phyloP scores from a whole-genome alignment of 768 basidiomycete species.

The Tylopilus felleus region DNA sequence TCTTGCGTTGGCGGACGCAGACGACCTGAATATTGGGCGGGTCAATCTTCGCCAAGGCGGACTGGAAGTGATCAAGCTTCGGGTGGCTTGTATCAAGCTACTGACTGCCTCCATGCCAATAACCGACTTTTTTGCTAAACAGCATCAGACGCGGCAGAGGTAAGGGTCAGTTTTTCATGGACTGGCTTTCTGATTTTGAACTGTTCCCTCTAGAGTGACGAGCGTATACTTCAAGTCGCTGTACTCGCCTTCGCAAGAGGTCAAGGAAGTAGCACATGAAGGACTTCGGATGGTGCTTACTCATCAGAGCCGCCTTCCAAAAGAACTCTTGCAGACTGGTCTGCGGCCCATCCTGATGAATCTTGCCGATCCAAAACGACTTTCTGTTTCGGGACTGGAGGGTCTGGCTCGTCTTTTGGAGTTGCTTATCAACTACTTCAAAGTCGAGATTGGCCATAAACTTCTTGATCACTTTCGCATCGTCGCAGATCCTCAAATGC shows the following conservation, averaged over 20 bases:
- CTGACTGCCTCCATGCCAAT: constrained; percentile 93
- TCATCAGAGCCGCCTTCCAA: constrained; percentile 88
- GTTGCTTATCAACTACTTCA: constrained; percentile 97
- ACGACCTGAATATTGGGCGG: constrained; percentile 80
- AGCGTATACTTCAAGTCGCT: constrained; percentile 98
- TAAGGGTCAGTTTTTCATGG: constrained; percentile 30
- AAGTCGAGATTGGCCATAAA: constrained; percentile 98
- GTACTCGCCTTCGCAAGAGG: constrained; percentile 85
- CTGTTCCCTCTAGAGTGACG: constrained; percentile 61
- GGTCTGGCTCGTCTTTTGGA: constrained; percentile 92
- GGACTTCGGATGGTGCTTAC: constrained; percentile 85
- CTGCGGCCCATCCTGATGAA: constrained; percentile 97
- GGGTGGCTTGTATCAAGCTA: constrained; percentile 91
- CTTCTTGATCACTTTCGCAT: constrained; percentile 93
- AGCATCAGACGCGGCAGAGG: constrained; percentile 83
- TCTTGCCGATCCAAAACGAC: constrained; percentile 90
- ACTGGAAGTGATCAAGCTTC: constrained; percentile 81
- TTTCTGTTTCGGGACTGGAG: constrained; percentile 89
- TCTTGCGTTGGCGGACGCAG: constrained; percentile 92
- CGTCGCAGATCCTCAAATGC: constrained; percentile 85
- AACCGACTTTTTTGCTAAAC: constrained; percentile 88
- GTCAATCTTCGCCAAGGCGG: constrained; percentile 72
- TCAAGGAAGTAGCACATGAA: constrained; percentile 94
- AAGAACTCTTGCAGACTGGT: constrained; percentile 92
- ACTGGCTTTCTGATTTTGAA: constrained; percentile 1